Conservation (phyloP, 768 basidiomycete species). For the Dioszegia hungarica region DNA sequence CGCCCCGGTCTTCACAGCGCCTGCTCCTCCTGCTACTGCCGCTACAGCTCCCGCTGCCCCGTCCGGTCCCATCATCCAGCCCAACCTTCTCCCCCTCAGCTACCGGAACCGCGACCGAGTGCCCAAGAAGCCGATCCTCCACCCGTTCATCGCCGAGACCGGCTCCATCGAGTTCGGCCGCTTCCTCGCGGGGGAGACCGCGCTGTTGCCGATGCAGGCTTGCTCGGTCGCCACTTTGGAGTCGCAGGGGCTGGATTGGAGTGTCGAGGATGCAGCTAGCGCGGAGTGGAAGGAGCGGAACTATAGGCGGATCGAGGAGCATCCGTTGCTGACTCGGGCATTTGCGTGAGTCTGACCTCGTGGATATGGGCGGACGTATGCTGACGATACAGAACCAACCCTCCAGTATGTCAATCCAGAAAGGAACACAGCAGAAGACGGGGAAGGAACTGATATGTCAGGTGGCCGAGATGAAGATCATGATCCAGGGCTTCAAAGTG, state of each 20-base stretch:
- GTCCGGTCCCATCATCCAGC: no score
- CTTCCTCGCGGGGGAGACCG: background rate
- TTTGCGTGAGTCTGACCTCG: background rate
- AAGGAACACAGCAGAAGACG: background rate
- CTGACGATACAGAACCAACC: conserved; percentile 1
- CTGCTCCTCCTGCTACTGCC: no score
- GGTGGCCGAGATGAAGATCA: background rate
- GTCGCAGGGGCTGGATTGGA: background rate
- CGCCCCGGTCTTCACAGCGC: no score
- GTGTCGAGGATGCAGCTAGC: background rate
- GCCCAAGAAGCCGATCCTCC: background rate
- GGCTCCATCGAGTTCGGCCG: background rate
- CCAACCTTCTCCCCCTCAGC: background rate
- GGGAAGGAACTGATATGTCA: background rate
- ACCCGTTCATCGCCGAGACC: background rate
- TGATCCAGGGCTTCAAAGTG: background rate
- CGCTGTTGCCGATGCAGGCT: background rate
- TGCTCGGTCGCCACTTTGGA: background rate
- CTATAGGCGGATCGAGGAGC: background rate
- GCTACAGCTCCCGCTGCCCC: no score
- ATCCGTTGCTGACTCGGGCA: background rate
- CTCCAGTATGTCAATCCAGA: background rate
- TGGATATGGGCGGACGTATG: no score
- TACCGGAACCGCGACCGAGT: background rate
- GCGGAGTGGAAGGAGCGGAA: background rate